Base-by-base conservation (phyloP, 805 yeast species). In the Kodamaea neixiangensis region DNA sequence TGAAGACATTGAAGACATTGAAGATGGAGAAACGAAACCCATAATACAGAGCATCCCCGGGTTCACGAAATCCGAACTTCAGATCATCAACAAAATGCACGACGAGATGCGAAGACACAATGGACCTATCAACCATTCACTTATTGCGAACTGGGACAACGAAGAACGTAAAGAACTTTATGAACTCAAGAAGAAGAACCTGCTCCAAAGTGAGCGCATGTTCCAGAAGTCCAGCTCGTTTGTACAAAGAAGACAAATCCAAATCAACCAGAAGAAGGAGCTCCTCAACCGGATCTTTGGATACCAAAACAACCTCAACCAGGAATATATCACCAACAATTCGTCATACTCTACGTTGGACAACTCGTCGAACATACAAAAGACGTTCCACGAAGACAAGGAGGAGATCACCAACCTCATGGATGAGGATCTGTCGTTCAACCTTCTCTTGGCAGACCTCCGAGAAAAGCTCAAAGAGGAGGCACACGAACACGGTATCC, bases 351-450 rank as follows among this genome's bases (percentile, higher is more conserved):
- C 74, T 4, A 59, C 75, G 4, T 49, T 69, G 7, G 77, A 73
- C 51, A 72, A 68, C 53, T 59, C 62, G 9, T 57, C 67, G 51
- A 73, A 64, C 50, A 65, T 71, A 1, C 73, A 69, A 46, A 72
- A 68, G 54, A 65, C 73, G 4, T 69, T 69, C 44, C 72, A 71
- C 44, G 78, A 73, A 53, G 78, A 74, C 51, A 70, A 72, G 46
- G 73, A 70, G 43, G 79, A 73, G 49, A 70, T 74, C 7, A 51
- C 57, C 31, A 54, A 54, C 20, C 56, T 73, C 5, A 42, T 73
- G 15, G 66, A 63, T 6, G 74, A 72, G 45, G 76, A 73, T 52
- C 59, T 60, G 29, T 64, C 63, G 1, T 72, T 60, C 53, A 57
- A 58, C 13, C 49, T 55, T 7, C 50, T 54, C n/a, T 53, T 69